These are phyloP conservation scores for Tephrocybe sp. DNA, from an alignment of 768 basidiomycete species.

Conservation along the genomic window DNA sequence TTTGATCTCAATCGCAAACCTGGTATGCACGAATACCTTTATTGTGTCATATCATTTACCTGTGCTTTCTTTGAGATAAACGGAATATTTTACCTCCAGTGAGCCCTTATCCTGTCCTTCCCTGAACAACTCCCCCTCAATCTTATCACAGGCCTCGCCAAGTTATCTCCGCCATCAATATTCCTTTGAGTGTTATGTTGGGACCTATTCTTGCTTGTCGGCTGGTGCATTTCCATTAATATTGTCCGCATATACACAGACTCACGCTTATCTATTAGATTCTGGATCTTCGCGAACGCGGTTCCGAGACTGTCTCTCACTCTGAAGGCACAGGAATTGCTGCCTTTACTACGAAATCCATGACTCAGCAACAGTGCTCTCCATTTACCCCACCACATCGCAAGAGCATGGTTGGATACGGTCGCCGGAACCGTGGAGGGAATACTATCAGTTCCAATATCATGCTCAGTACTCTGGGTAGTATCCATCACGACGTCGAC, in stretches of 20 bases:
- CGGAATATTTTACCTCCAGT: conserved; percentile 87
- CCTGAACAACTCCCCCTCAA: neutral
- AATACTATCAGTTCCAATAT: conserved; percentile 59
- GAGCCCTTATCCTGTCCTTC: conserved; percentile 17
- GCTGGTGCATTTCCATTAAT: conserved; percentile 39
- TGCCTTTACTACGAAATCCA: conserved; percentile 64
- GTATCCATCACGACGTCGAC: conserved; percentile 48
- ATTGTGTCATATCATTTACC: neutral
- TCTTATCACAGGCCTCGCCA: conserved; percentile 61
- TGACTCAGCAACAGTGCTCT: conserved; percentile 51
- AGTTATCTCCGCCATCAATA: conserved; percentile 80
- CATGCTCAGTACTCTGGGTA: conserved; percentile 62
- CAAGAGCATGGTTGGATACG: conserved; percentile 36
- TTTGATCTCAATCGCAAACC: conserved; percentile 81
- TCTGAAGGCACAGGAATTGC: conserved; percentile 71
- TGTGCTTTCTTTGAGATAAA: conserved; percentile 46
- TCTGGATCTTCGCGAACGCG: conserved; percentile 78
- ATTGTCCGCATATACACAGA: conserved; percentile 6
- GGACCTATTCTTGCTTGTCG: conserved; percentile 78
- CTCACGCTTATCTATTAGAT: conserved; percentile 40
- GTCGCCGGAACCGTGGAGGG: conserved; percentile 37
- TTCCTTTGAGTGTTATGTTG: conserved; percentile 83
- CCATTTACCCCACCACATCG: conserved; percentile 53
- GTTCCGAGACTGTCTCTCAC: conserved; percentile 74
- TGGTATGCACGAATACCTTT: conserved; percentile 34